Percentiles rank a stretch among this genome's conserved stretches.
These are phyloP conservation scores for Adenanthera pavonina DNA, from an alignment of 306 rosid species.

Conservation along the genomic window DNA sequence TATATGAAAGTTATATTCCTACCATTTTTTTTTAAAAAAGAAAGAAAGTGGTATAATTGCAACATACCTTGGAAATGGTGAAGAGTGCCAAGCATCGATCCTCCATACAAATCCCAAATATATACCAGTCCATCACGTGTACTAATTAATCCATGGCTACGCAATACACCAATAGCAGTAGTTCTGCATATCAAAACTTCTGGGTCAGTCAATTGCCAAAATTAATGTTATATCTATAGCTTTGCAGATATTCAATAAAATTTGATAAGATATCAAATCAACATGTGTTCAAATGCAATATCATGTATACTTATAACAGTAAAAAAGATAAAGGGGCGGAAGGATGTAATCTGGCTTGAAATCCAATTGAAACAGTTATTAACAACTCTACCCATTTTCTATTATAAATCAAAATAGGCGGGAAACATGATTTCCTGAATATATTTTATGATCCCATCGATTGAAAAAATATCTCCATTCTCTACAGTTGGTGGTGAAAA, in stretches of 20 bases:
- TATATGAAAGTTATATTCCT: slow-evolving; percentile 24
- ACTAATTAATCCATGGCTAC: slow-evolving; percentile 70
- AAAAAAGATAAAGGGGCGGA: slow-evolving; percentile 6
- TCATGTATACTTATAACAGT: slow-evolving; percentile 7
- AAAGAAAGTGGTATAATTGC: slow-evolving; percentile 20
- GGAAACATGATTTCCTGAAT: slow-evolving; percentile 4
- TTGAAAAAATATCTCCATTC: not conserved
- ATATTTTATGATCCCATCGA: slow-evolving; percentile 5
- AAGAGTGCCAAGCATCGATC: slow-evolving; percentile 64
- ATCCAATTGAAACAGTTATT: slow-evolving; percentile 23
- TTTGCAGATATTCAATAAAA: slow-evolving; percentile 8
- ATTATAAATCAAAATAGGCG: slow-evolving; percentile 5
- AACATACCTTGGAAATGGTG: slow-evolving; percentile 74
- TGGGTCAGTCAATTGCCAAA: slow-evolving; percentile 9
- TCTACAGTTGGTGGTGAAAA: slow-evolving; percentile 2
- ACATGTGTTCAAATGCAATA: slow-evolving; percentile 24
- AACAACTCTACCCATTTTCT: slow-evolving; percentile 2
- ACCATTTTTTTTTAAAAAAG: not conserved
- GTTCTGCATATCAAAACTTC: slow-evolving; percentile 54
- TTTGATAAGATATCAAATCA: slow-evolving; percentile 25
- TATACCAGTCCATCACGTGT: slow-evolving; percentile 69
- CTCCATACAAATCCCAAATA: slow-evolving; percentile 76
- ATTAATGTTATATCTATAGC: not conserved
- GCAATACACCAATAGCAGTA: slow-evolving; percentile 64
- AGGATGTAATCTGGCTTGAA: slow-evolving; percentile 17